Conservation (phyloP, 208 protist species). For the Leishmania lainsoni region DNA sequence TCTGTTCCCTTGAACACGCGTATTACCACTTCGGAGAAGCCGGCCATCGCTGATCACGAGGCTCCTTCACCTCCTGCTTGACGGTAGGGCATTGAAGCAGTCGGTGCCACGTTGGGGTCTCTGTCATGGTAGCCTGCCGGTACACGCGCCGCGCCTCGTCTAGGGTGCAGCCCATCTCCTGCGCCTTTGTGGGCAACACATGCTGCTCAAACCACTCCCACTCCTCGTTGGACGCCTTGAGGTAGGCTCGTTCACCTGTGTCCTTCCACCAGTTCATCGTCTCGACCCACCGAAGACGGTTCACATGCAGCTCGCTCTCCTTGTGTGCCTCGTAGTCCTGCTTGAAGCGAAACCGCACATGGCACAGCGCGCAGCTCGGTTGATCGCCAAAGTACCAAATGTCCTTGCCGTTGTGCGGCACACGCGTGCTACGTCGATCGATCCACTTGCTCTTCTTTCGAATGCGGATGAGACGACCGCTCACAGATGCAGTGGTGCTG, state of each 20-base stretch:
- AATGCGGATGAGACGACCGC: conserved; percentile 86
- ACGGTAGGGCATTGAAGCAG: conserved; percentile 64
- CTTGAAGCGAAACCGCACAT: conserved; percentile 90
- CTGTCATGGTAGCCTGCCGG: conserved; percentile 60
- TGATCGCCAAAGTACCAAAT: conserved; percentile 86
- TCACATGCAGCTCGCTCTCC: conserved; percentile 87
- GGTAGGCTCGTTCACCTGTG: conserved; percentile 72
- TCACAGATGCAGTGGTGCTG: conserved; percentile 72
- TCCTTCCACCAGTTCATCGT: conserved; percentile 86
- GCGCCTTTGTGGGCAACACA: conserved; percentile 69
- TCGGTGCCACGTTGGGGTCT: conserved; percentile 73
- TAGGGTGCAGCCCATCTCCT: conserved; percentile 54
- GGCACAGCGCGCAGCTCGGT: conserved; percentile 87
- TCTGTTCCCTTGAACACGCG: neutral
- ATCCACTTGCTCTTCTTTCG: conserved; percentile 92
- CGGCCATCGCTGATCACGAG: conserved; percentile 89
- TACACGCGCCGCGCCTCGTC: conserved; percentile 58
- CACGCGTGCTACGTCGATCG: conserved; percentile 78
- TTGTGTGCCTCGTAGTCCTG: conserved; percentile 92
- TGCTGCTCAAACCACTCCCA: conserved; percentile 80
- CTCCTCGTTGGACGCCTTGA: conserved; percentile 42
- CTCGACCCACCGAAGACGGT: conserved; percentile 85
- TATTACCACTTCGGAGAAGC: conserved; percentile 87
- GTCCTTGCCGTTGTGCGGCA: conserved; percentile 89
- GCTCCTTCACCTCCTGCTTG: conserved; percentile 78